A percentile compares a stretch with the other conserved stretches of the same genome.
phyloP scores from a whole-genome alignment of 495 filamentous ascomycete genomes.

The Xylaria acuta region DNA sequence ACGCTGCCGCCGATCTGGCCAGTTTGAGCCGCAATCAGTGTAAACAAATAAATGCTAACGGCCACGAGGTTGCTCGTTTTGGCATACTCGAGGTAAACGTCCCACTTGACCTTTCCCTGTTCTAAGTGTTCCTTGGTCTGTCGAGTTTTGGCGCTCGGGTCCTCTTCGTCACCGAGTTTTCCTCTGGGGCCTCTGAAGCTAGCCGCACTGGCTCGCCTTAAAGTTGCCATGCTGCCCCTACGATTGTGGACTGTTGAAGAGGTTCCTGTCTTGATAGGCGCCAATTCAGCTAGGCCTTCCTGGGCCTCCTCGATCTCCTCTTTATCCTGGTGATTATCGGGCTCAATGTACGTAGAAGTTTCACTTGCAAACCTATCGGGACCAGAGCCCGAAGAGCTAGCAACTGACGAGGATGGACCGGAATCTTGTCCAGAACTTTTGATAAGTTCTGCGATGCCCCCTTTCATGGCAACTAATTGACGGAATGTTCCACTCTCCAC shows the following conservation, averaged over 20 bases:
- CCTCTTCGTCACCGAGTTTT: conserved; percentile 85
- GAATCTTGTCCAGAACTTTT: conserved; percentile 70
- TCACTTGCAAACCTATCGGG: conserved; percentile 60
- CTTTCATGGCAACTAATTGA: conserved; percentile 91
- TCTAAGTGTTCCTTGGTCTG: conserved; percentile 86
- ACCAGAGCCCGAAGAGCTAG: conserved; percentile 37
- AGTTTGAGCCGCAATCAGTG: conserved; percentile 79
- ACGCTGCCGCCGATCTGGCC: conserved; percentile 80
- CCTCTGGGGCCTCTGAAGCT: conserved; percentile 87
- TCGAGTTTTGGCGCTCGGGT: conserved; percentile 70
- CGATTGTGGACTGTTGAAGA: conserved; percentile 51
- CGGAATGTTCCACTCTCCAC: conserved; percentile 88
- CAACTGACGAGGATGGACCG: conserved; percentile 39
- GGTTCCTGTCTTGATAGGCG: conserved; percentile 68
- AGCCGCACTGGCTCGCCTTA: conserved; percentile 88
- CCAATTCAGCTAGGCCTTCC: conserved; percentile 70
- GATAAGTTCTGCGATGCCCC: conserved; percentile 84
- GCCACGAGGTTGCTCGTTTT: conserved; percentile 90
- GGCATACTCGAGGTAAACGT: conserved; percentile 86
- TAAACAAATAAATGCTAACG: conserved; percentile 78
- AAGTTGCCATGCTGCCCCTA: conserved; percentile 71
- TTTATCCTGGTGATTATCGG: conserved; percentile 52
- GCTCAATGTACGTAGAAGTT: conserved; percentile 62
- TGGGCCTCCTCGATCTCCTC: conserved; percentile 75
- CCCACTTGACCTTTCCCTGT: conserved; percentile 97